Evolutionary conservation across 768 basidiomycete genomes (phyloP).

Genomic region (Boletus bicolor): DNA sequence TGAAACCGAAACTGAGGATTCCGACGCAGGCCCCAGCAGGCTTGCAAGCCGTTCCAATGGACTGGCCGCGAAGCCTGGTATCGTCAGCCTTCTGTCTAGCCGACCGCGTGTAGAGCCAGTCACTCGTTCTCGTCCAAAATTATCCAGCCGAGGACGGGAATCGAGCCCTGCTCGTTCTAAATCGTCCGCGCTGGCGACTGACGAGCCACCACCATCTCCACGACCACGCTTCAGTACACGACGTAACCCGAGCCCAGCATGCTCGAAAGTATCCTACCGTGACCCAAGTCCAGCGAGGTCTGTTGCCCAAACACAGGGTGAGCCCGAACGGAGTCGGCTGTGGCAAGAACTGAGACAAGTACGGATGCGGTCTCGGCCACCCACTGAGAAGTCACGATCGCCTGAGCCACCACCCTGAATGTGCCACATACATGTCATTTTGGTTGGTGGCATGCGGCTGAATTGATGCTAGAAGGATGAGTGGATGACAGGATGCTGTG

Average conservation of each 20-base stretch:
- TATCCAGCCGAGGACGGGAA: conserved; percentile 28
- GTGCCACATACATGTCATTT: conserved; percentile 13
- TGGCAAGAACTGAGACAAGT: conserved; percentile 57
- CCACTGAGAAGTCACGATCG: conserved; percentile 41
- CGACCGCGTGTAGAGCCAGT: conserved; percentile 27
- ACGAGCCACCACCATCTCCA: conserved; percentile 26
- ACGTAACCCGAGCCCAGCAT: conserved; percentile 39
- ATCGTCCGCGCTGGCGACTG: conserved; percentile 19
- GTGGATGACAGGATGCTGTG: conserved; percentile 10
- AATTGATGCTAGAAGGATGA: conserved; percentile 6
- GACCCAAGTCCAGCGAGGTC: conserved; percentile 28
- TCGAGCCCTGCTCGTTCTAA: conserved; percentile 33
- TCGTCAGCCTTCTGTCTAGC: conserved; percentile 39
- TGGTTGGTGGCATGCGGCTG: conserved; percentile 12
- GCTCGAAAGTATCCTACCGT: conserved; percentile 31
- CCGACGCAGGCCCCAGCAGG: conserved; percentile 27
- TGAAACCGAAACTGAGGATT: conserved; percentile 33
- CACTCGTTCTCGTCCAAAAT: conserved; percentile 26
- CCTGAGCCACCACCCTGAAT: conserved; percentile 37
- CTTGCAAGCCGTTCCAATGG: conserved; percentile 26
- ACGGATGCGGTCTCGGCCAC: conserved; percentile 44
- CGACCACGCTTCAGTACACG: conserved; percentile 37
- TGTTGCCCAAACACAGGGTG: conserved; percentile 31
- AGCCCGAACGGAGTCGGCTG: conserved; percentile 42
- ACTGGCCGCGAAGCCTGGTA: conserved; percentile 30